phyloP scores from a whole-genome alignment of 805 yeast genomes.

The Candida loeiensis region DNA sequence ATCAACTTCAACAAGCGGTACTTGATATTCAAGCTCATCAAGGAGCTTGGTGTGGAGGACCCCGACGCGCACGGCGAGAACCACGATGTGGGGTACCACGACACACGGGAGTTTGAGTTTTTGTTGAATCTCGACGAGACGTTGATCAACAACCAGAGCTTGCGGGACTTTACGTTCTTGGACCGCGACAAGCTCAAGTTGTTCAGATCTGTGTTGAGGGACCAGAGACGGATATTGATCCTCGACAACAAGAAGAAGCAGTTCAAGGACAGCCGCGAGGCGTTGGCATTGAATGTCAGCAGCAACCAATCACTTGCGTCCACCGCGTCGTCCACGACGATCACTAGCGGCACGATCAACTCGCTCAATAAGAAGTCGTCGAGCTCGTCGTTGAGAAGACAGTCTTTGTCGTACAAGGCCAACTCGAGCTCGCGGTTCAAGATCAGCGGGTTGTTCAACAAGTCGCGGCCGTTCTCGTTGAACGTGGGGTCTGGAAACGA shows the following conservation, averaged over 20 bases:
- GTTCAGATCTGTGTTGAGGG: conserved; percentile 28
- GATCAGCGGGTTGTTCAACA: conserved; percentile 55
- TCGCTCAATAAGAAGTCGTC: conserved; percentile 28
- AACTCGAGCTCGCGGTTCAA: conserved; percentile 43
- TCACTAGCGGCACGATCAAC: conserved; percentile 5
- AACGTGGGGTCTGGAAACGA: conserved; percentile 43
- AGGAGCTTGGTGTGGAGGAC: conserved; percentile 39
- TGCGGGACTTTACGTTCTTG: conserved; percentile 32
- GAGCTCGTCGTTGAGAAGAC: conserved; percentile 30
- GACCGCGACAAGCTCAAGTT: conserved; percentile 26
- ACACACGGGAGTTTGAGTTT: conserved; percentile 48
- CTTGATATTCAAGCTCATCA: conserved; percentile 35
- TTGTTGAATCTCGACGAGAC: conserved; percentile 45
- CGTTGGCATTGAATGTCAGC: conserved; percentile 5
- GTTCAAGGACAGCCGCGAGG: conserved; percentile 16
- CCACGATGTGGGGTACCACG: conserved; percentile 25
- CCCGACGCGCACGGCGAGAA: conserved; percentile 18
- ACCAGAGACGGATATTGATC: conserved; percentile 30
- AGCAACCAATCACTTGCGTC: conserved; percentile 1
- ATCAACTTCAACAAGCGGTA: conserved; percentile 79
- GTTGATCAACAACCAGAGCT: conserved; percentile 27
- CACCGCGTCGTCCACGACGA: conserved; percentile 1
- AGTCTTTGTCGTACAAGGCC: conserved; percentile 38
- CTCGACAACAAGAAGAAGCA: conserved; percentile 32
- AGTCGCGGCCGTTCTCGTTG: conserved; percentile 59